Evolutionary conservation across 2,329 filamentous ascomycete species (phyloP), one percentile per base, ranked within the genome.

Genomic region (Penicillium verrucosum): DNA sequence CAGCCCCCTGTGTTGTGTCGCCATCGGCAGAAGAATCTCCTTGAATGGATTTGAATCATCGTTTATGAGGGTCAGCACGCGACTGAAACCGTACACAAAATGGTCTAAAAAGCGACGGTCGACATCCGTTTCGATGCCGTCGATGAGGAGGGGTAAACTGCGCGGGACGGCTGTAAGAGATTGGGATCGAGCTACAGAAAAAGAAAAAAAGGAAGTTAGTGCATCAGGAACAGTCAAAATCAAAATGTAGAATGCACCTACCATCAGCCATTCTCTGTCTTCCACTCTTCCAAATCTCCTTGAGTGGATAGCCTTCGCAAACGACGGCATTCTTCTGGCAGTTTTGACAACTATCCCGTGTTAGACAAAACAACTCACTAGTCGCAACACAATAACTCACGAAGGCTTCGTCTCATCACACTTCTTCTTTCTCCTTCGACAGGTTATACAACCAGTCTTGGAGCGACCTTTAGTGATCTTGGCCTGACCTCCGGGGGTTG

Each of bases 241-340:
- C 44, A 41, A 44, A 50, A 34, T 29, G 32, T 18, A 27, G 34
- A 52, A 56, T 54, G 34, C n/a, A 46, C 64, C 50, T 69, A 82
- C 81, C 78, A 72, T 90, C 86, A 77, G 89, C 86, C 34, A 85
- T 82, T 69, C 82, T 88, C 72, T 93, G 89, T 70, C 85, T 90
- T 29, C 91, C 90, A 68, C 90, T 92, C 73, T 87, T 90, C 92
- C 92, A 96, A 51, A 91, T 83, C 57, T 90, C 88, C 71, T 91
- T 91, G 60, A 90, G 88, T 49, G 90, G 89, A 69, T 96, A 96
- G 12, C 92, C 92, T 75, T 96, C 91, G 70, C 92, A 96, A 12
- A 92, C 85, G 12, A 96, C 90, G 9, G 91, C 90, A 71, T 96
- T 96, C 80, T 96, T 96, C 75, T 94, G 88, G 69, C 92, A 96